Conservation (phyloP, 2,329 filamentous ascomycete species). For the Fusarium luffae region DNA sequence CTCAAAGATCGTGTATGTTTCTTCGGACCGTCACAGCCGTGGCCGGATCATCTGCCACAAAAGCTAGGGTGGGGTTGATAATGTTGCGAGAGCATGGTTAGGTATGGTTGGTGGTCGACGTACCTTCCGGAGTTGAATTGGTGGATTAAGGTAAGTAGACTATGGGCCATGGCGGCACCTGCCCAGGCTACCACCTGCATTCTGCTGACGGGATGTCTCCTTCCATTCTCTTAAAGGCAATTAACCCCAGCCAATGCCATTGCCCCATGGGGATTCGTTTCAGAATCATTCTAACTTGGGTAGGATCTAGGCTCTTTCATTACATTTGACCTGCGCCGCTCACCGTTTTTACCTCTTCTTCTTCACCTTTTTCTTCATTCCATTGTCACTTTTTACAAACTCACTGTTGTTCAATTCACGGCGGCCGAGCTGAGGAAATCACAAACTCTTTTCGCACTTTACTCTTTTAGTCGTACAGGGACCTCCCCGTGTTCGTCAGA, state of each 20-base stretch:
- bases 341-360: conserved; percentile 17
- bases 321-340: neutral
- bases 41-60: conserved; percentile 47
- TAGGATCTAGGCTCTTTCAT: conserved; percentile 9
- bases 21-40: conserved; percentile 66
- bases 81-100: conserved; percentile 23
- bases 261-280: conserved; percentile 31
- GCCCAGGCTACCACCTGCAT: conserved; percentile 25
- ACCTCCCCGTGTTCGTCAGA: conserved; percentile 37
- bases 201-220: conserved; percentile 18
- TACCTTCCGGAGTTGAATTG: conserved; percentile 36
- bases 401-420: conserved; percentile 3
- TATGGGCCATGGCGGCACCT: conserved; percentile 20
- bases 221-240: conserved; percentile 14
- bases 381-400: conserved; percentile 1
- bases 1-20: conserved; percentile 30
- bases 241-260: conserved; percentile 19
- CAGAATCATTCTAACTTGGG: conserved; percentile 7
- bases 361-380: conserved; percentile 11
- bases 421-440: neutral
- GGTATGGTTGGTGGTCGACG: conserved; percentile 21
- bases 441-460: conserved; percentile 9
- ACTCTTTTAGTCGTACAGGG: conserved; percentile 29
- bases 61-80: conserved; percentile 37
- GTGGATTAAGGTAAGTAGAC: conserved; percentile 16